Base-by-base conservation (phyloP, 352 stramenopile genomes). In the Phytophthora agathidicida region DNA sequence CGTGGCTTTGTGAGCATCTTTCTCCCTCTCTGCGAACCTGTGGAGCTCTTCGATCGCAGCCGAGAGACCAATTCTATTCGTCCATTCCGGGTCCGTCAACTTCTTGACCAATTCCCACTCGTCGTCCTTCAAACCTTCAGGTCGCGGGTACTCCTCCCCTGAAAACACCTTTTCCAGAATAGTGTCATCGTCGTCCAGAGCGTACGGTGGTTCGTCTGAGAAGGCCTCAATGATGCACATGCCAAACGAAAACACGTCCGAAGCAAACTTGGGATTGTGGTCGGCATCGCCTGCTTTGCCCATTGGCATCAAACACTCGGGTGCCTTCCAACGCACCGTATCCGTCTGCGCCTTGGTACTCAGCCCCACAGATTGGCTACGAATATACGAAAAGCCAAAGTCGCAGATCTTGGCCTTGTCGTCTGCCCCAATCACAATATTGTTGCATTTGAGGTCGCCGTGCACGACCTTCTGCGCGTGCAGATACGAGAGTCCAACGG, bases 381-480 rank as follows among this genome's bases (percentile, higher is more conserved):
- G 54, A 22, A 78, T 76, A 50, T 70, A 80, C 9, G 45, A 66
- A 31, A 74, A 79, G 7, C 71, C 68, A 17, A 83, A 83, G 64
- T 83, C 74, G 41, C 64, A 70, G 47, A 83, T 65, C 52, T 74
- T 74, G 22, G 69, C 68, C 27, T 58, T 71, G 20, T 55, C 45
- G 35, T 78, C 46, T 7, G 67, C 46, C n/a, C 82, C 86, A 7
- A 97, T 67, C 4, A 97, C 71, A 17, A 97, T 60, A 61, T 97
- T 97, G 45, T 75, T 88, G 41, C 83, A 89, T 50, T 97, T 97
- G 16, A 97, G 71, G 47, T 97, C 87, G 10, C 89, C 83, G 43
- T 97, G 89, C 9, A 97, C 73, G 9, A 91, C 68, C 35, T 77
- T 73, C 23, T 70, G 64, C 10, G 39, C 37, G 55, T 96, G 84